These are phyloP conservation scores for Albizia julibrissin DNA, from an alignment of 306 rosid genomes.

Conservation along the genomic window DNA sequence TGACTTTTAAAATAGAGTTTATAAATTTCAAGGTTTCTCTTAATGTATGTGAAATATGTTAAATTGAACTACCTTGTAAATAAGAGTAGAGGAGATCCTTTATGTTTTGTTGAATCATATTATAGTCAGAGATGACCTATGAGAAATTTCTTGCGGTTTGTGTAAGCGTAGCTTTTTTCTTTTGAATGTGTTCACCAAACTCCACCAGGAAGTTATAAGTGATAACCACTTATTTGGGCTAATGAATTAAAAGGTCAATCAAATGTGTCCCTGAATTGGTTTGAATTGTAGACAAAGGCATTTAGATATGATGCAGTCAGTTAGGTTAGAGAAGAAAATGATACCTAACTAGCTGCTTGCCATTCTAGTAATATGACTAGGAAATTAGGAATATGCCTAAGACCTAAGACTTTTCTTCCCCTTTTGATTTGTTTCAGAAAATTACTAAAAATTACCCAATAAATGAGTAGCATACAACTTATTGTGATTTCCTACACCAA, in stretches of 20 bases:
- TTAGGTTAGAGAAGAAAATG: constrained; percentile 20
- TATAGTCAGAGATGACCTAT: background rate
- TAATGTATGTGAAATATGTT: no score
- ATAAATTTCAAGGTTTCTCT: no score
- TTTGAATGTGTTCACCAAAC: background rate
- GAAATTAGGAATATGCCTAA: background rate
- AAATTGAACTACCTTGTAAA: no score
- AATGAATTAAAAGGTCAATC: constrained; percentile 29
- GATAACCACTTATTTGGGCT: background rate
- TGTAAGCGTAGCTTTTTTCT: background rate
- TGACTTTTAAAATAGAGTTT: no score
- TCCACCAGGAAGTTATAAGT: constrained; percentile 9
- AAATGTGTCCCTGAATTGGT: constrained; percentile 16
- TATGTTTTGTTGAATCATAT: background rate
- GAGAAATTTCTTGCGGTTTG: constrained; percentile 1
- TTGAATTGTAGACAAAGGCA: constrained; percentile 11
- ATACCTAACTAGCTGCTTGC: background rate
- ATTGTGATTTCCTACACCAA: no score
- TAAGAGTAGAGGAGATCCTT: background rate
- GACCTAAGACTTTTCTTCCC: background rate
- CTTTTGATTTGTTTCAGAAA: background rate
- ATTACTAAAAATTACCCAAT: no score
- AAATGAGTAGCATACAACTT: no score
- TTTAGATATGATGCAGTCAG: background rate
- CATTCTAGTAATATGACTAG: background rate